Percentiles rank a stretch among this genome's conserved stretches.
Evolutionary conservation across 2,329 filamentous ascomycete species (phyloP).

Genomic region (Dactylellina parvicollis): DNA sequence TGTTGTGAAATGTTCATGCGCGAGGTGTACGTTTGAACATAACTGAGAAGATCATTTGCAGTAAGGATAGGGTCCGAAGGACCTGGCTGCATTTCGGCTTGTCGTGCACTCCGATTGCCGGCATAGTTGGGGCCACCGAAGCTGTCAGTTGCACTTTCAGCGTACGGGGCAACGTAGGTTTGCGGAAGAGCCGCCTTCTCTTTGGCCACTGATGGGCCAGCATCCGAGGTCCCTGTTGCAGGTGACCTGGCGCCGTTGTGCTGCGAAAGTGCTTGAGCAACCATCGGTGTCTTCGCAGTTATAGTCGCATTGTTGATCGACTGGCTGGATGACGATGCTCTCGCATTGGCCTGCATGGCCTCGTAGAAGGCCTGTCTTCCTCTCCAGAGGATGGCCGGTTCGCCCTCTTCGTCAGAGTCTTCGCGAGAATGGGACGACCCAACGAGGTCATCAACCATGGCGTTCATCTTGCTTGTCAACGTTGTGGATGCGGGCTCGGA

Average conservation of each 20-base stretch:
- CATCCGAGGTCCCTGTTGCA: neutral
- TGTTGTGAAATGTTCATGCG: slow-evolving; percentile 33
- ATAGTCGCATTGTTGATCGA: slow-evolving; percentile 41
- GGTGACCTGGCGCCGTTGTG: neutral
- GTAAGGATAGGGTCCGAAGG: slow-evolving; percentile 29
- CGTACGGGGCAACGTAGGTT: slow-evolving; percentile 21
- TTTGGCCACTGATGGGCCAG: slow-evolving; percentile 15
- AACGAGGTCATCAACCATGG: slow-evolving; percentile 58
- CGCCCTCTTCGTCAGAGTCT: slow-evolving; percentile 55
- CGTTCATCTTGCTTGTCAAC: slow-evolving; percentile 57
- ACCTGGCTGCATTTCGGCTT: neutral
- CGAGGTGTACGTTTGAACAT: slow-evolving; percentile 52
- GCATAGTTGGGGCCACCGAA: neutral
- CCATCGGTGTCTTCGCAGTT: slow-evolving; percentile 42
- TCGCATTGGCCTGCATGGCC: slow-evolving; percentile 14
- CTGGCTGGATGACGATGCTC: slow-evolving; percentile 19
- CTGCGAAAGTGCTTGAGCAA: slow-evolving; percentile 35
- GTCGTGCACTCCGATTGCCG: neutral
- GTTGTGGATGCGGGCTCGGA: slow-evolving; percentile 57
- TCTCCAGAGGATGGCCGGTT: slow-evolving; percentile 46
- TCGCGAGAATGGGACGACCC: slow-evolving; percentile 55
- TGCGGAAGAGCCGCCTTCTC: slow-evolving; percentile 26
- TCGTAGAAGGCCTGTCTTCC: slow-evolving; percentile 33
- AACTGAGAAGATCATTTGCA: slow-evolving; percentile 53
- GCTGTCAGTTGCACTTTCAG: slow-evolving; percentile 6